Base-by-base conservation (phyloP, 2,329 filamentous ascomycete species). In the Shiraia sp. region DNA sequence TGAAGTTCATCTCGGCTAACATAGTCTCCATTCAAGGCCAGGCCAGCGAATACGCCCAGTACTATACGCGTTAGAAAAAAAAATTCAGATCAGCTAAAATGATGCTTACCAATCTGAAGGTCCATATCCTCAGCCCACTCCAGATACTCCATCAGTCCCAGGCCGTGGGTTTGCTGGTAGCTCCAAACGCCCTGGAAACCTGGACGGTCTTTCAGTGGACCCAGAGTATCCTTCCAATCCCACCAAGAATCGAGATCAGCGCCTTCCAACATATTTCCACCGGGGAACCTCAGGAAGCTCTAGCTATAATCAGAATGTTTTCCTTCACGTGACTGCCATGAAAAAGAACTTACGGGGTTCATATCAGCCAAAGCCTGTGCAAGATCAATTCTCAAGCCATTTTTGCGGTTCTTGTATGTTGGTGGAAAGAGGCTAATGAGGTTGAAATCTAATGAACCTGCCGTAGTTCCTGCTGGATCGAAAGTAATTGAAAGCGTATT, bases 351-450 rank as follows among this genome's bases (percentile, higher is more conserved):
- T 50, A 59, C 53, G 6, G 74, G 67, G 32, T 70, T 70, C 45
- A 74, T 59, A 30, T 66, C 71, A 22, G 63, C 61, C 31, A 75
- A 63, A 12, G 72, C 71, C 45, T 79, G 68, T 33, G 74, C 75
- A 31, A 80, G 64, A 41, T 80, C 77, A 25, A 71, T 63, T 7
- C 77, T 69, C 29, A 79, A 59, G 13, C 78, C 78, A 52, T 80
- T 80, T 37, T 71, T 70, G 13, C 77, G 69, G 45, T 72, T 57
- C 36, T 79, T 79, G 71, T 75, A 80, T 1, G 78, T 80, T 4
- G 77, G 76, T 2, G 76, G 76, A 61, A 79, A 80, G 26, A 80
- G 58, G 35, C 73, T 76, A 45, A 80, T 75, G 13, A 80, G 59
- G 44, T 76, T 75, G 61, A 81, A 79, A 39, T 66, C 63, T 1